These are phyloP conservation scores for Cercophora newfieldiana DNA, from an alignment of 495 filamentous ascomycete species.

Conservation along the genomic window DNA sequence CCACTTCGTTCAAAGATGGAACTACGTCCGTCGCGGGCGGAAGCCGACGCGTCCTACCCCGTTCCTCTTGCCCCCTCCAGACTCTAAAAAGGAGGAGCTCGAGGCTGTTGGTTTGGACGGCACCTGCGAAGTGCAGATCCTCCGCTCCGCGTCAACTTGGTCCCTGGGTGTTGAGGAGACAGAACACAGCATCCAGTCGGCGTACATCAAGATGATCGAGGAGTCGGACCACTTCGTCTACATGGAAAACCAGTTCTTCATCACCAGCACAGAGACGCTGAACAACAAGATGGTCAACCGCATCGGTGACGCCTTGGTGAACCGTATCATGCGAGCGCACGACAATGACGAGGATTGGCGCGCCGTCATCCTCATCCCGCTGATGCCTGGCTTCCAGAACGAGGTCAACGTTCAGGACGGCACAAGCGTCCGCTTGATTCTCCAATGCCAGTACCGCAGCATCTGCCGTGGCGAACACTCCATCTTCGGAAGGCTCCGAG, in stretches of 20 bases:
- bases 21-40: slow-evolving; percentile 90
- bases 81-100: slow-evolving; percentile 81
- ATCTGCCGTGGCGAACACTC: slow-evolving; percentile 93
- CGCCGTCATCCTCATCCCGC: slow-evolving; percentile 88
- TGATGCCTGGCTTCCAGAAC: slow-evolving; percentile 98
- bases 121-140: slow-evolving; percentile 93
- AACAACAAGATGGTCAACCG: slow-evolving; percentile 85
- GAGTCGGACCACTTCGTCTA: slow-evolving; percentile 97
- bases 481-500: slow-evolving; percentile 83
- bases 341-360: slow-evolving; percentile 88
- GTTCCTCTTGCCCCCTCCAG: slow-evolving; percentile 88
- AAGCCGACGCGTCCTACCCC: slow-evolving; percentile 94
- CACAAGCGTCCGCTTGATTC: slow-evolving; percentile 90
- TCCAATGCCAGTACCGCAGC: slow-evolving; percentile 96
- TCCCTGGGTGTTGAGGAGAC: slow-evolving; percentile 84
- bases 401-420: slow-evolving; percentile 92
- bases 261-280: slow-evolving; percentile 87
- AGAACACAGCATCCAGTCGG: slow-evolving; percentile 93
- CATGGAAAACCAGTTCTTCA: slow-evolving; percentile 99
- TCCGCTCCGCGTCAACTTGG: slow-evolving; percentile 88
- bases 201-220: slow-evolving; percentile 92
- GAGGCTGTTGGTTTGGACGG: slow-evolving; percentile 85
- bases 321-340: slow-evolving; percentile 82
- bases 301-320: slow-evolving; percentile 93
- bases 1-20: slow-evolving; percentile 99